Evolutionary conservation across 441 rosid genomes (phyloP).

Genomic region (Raphanus hybrid): DNA sequence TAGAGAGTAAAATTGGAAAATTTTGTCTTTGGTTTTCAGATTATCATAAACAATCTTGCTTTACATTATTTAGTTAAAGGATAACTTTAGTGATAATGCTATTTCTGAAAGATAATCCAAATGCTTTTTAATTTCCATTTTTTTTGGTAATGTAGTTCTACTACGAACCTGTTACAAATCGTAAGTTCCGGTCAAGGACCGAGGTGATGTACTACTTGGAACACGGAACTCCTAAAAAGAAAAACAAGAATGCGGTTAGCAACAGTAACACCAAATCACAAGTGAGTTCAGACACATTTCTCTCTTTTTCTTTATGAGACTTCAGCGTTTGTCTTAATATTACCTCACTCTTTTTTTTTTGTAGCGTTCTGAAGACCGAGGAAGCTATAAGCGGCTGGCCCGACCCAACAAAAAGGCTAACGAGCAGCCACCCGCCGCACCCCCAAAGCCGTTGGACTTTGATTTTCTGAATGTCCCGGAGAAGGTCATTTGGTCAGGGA

Average conservation of each 20-base stretch:
- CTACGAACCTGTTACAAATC: slow-evolving; percentile 61
- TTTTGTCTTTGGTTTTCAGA: too few species aligned
- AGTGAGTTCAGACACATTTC: slow-evolving; percentile 47
- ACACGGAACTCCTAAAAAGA: slow-evolving; percentile 52
- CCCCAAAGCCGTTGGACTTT: slow-evolving; percentile 44
- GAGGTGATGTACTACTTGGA: slow-evolving; percentile 74
- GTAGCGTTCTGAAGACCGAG: slow-evolving; percentile 25
- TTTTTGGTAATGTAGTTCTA: slow-evolving; percentile 60
- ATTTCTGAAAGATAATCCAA: not conserved
- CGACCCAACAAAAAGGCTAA: slow-evolving; percentile 15
- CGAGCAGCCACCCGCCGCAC: not conserved
- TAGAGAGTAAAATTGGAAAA: too few species aligned
- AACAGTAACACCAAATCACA: slow-evolving; percentile 37
- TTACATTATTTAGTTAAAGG: not conserved
- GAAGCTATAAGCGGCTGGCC: slow-evolving; percentile 27
- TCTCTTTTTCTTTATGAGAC: not conserved
- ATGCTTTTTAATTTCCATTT: not conserved
- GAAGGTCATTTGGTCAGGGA: slow-evolving; percentile 61
- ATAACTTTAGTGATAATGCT: not conserved
- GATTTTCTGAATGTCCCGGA: slow-evolving; percentile 67
- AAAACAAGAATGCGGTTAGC: slow-evolving; percentile 45
- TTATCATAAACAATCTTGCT: not conserved
- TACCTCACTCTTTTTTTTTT: not conserved
- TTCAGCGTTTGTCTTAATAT: not conserved
- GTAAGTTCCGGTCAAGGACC: slow-evolving; percentile 71